Evolutionary conservation across 2,329 filamentous ascomycete species (phyloP).

Genomic region (Fusarium nygamai): DNA sequence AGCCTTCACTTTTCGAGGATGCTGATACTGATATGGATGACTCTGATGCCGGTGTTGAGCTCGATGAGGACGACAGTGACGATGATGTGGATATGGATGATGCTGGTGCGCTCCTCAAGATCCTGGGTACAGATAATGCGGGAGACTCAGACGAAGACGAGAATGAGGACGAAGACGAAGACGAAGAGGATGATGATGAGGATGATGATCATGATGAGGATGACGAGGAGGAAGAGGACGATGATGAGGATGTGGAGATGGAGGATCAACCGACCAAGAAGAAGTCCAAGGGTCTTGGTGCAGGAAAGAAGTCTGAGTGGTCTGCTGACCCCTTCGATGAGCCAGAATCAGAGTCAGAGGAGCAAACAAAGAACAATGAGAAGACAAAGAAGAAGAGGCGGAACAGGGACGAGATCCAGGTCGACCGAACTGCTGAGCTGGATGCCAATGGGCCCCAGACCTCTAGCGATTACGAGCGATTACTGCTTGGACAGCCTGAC

Average conservation of each 20-base stretch:
- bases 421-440: conserved; percentile 92
- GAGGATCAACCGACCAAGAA: conserved; percentile 52
- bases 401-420: conserved; percentile 79
- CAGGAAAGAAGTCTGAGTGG: conserved; percentile 89
- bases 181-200: conserved; percentile 48
- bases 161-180: conserved; percentile 47
- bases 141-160: conserved; percentile 54
- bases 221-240: conserved; percentile 49
- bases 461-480: conserved; percentile 90
- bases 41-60: conserved; percentile 60
- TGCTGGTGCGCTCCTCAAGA: conserved; percentile 53
- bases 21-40: conserved; percentile 63
- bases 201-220: conserved; percentile 56
- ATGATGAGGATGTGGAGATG: conserved; percentile 50
- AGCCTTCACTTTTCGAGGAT: conserved; percentile 88
- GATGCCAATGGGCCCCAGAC: conserved; percentile 90
- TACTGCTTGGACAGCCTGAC: conserved; percentile 90
- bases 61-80: conserved; percentile 59
- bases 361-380: conserved; percentile 46
- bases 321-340: conserved; percentile 74
- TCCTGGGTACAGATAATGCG: conserved; percentile 58
- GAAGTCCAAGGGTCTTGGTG: conserved; percentile 49
- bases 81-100: conserved; percentile 63
- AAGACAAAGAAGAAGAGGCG: conserved; percentile 72
- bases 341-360: conserved; percentile 61